Evolutionary conservation across 1,139 yeast species (phyloP), one percentile per base, ranked within the genome.

Genomic region (Kluyveromyces sp.): DNA sequence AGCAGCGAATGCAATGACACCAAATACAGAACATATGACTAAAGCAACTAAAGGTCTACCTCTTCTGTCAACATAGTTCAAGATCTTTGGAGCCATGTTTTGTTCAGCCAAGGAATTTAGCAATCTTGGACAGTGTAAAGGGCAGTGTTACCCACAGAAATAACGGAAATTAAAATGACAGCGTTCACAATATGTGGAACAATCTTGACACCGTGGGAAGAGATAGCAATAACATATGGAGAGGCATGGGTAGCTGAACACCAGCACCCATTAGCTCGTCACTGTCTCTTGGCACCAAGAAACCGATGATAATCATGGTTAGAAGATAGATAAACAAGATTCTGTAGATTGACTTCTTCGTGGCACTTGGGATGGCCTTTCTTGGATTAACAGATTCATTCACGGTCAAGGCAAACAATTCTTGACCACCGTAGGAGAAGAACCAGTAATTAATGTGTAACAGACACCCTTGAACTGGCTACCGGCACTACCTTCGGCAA

Each of bases 351-450:
- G 81, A 86, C 61, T 81, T 87, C 65, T 81, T 82, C 47, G 81
- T 77, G 37, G 90, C 90, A 48, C 73, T 67, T 49, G 90, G 89
- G 46, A 84, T 73, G 10, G 84, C 68, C 60, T 74, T 77, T 61
- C 83, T 72, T 50, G 96, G 96, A 66, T 86, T 83, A 48, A 72
- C 72, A 43, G 94, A 82, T 67, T 89, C 97, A 37, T 94, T 89
- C 36, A 95, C 92, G 36, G 95, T 88, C 55, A 89, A 72, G 46
- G 92, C 95, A 50, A 83, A 81, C 59, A 83, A 70, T 68, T 86
- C 95, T 40, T 85, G 79, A 59, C 95, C 94, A 45, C 89, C 88
- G 58, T 84, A 83, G 4, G 95, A 79, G 68, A 86, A 88, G 30
- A 94, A 34, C 94, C 92, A 33, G 83, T 77, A 43, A 88, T 86